A percentile compares a stretch with the other conserved stretches of the same genome.
Conservation (phyloP, 2,329 filamentous ascomycete genomes). For the Aspergillus pseudoterreus region DNA sequence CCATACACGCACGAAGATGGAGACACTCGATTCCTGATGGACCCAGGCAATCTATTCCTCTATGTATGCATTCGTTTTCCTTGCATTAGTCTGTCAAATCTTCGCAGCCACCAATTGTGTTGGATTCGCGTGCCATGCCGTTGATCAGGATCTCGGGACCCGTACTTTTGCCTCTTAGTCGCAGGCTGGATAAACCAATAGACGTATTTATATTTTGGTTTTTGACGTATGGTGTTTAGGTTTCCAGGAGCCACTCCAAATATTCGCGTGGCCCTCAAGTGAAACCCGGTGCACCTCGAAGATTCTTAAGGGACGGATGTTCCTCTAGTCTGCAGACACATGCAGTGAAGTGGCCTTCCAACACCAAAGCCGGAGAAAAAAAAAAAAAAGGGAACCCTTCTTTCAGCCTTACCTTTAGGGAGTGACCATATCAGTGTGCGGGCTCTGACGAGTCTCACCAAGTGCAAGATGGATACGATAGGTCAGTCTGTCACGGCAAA, state of each 20-base stretch:
- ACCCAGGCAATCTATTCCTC: conserved; percentile 9
- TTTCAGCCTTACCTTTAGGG: background rate
- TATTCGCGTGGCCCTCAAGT: background rate
- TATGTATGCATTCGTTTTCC: conserved; percentile 22
- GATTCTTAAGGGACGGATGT: background rate
- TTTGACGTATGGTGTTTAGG: conserved; percentile 14
- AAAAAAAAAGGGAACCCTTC: background rate
- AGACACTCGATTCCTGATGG: conserved; percentile 10
- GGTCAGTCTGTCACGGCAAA: conserved; percentile 11
- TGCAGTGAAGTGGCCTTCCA: background rate
- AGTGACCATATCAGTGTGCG: background rate
- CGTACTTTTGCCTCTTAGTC: conserved; percentile 16
- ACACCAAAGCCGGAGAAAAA: background rate
- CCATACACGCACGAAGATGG: conserved; percentile 10
- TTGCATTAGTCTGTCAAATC: conserved; percentile 20
- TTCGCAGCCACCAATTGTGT: conserved; percentile 15
- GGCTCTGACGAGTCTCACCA: conserved; percentile 13
- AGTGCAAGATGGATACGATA: conserved; percentile 13
- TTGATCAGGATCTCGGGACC: conserved; percentile 5
- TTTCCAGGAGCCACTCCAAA: conserved; percentile 4
- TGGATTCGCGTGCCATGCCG: conserved; percentile 9
- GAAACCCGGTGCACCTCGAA: background rate
- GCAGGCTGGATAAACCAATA: conserved; percentile 1
- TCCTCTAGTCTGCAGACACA: background rate
- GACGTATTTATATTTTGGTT: conserved; percentile 2